These are phyloP conservation scores for Nicotiana tomentosiformis DNA, from an alignment of 257 asterid genomes.

Conservation along the genomic window DNA sequence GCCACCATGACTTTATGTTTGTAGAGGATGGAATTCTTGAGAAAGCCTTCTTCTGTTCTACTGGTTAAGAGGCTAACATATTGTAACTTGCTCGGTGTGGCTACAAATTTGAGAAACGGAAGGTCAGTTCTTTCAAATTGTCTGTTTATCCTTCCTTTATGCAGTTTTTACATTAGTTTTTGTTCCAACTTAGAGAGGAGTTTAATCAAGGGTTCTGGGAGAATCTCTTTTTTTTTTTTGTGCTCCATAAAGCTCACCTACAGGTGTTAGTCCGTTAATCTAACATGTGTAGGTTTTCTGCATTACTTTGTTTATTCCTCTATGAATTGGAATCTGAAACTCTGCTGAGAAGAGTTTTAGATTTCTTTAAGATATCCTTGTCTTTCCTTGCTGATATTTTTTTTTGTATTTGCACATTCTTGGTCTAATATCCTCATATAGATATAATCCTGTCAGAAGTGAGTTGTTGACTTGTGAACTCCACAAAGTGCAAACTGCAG, in stretches of 20 bases:
- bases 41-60: conserved; percentile 82
- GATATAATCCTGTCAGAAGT: neutral
- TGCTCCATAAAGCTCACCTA: neutral
- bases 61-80: conserved; percentile 57
- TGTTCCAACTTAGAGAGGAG: neutral
- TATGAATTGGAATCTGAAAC: neutral
- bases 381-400: neutral
- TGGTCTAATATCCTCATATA: neutral
- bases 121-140: conserved; percentile 37
- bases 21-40: conserved; percentile 73
- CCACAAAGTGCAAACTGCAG: neutral
- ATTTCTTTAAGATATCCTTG: neutral
- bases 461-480: neutral
- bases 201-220: neutral
- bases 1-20: conserved; percentile 19
- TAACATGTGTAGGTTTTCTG: neutral
- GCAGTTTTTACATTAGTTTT: neutral
- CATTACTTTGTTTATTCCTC: neutral
- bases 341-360: neutral
- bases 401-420: neutral
- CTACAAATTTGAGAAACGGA: conserved; percentile 67
- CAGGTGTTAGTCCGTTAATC: neutral
- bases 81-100: conserved; percentile 74
- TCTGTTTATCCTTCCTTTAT: conserved; percentile 3
- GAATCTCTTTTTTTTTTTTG: neutral